A percentile compares a stretch with the other conserved stretches of the same genome.
phyloP scores from a whole-genome alignment of 495 filamentous ascomycete species.

The Hypoxylon subgilvum region DNA sequence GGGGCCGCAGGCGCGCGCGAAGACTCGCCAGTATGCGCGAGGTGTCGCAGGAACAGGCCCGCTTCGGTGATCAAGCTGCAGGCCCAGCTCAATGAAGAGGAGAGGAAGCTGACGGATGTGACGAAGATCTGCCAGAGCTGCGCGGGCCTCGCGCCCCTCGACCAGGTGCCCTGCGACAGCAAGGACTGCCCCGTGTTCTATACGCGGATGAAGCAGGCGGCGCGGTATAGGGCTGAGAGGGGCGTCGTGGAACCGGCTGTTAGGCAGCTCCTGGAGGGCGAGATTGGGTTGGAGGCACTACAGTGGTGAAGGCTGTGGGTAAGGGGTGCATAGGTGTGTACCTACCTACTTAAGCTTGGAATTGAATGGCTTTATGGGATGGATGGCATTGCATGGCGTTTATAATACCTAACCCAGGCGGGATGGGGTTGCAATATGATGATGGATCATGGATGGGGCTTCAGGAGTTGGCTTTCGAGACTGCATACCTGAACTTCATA shows the following conservation, averaged over 20 bases:
- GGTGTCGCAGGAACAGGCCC: slow-evolving; percentile 64
- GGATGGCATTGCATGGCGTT: too few species aligned
- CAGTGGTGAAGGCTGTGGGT: slow-evolving; percentile 43
- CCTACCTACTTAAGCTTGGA: not conserved
- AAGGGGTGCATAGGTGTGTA: too few species aligned
- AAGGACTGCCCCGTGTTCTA: slow-evolving; percentile 95
- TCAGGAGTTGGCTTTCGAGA: too few species aligned
- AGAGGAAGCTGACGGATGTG: slow-evolving; percentile 70
- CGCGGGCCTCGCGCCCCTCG: slow-evolving; percentile 70
- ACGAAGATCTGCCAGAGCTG: slow-evolving; percentile 82
- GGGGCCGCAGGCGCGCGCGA: slow-evolving; percentile 48
- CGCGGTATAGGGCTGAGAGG: slow-evolving; percentile 64
- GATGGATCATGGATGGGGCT: not conserved
- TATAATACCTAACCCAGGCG: too few species aligned
- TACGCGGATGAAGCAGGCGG: slow-evolving; percentile 72
- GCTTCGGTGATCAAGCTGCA: slow-evolving; percentile 67
- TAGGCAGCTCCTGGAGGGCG: slow-evolving; percentile 55
- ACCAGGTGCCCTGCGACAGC: slow-evolving; percentile 84
- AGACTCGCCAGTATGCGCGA: slow-evolving; percentile 64
- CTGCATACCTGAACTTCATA: too few species aligned
- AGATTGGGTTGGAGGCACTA: slow-evolving; percentile 39
- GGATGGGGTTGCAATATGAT: not conserved
- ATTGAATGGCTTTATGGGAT: slow-evolving; percentile 4
- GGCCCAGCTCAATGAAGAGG: slow-evolving; percentile 63
- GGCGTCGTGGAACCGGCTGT: slow-evolving; percentile 62